These are phyloP conservation scores for Heracleum sosnowskyi DNA, from an alignment of 129 eudicot genomes.

Conservation along the genomic window DNA sequence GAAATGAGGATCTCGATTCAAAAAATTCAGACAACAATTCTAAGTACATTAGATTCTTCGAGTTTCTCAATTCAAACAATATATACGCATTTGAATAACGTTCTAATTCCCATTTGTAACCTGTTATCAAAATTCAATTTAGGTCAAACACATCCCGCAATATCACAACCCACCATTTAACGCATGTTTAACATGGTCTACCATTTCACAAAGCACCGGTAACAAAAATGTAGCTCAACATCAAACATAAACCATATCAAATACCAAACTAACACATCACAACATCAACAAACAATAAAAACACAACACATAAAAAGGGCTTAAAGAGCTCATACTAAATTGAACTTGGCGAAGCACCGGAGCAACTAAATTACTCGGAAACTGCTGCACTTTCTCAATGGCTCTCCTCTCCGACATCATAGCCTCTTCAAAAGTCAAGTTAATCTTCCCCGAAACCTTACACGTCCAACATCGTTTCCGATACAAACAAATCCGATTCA, in stretches of 20 bases:
- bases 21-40: not conserved
- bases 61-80: not conserved
- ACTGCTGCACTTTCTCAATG: conserved; percentile 59
- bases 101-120: not conserved
- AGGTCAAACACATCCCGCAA: not conserved
- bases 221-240: not conserved
- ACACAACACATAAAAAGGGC: not conserved
- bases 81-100: not conserved
- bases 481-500: conserved; percentile 70
- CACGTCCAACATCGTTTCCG: conserved; percentile 84
- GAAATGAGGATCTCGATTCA: not conserved
- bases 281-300: not conserved
- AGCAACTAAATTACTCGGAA: conserved; percentile 59
- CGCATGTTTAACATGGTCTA: not conserved
- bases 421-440: conserved; percentile 94
- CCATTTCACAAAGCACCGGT: not conserved
- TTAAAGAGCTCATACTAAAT: conserved; percentile 46
- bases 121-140: not conserved
- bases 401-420: conserved; percentile 71
- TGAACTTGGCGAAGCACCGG: conserved; percentile 79
- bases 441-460: conserved; percentile 71
- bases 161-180: not conserved
- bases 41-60: not conserved
- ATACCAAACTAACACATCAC: not conserved
- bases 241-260: not conserved